Evolutionary conservation across 2,329 filamentous ascomycete genomes (phyloP).

Genomic region (Stachybotrys echinatus): DNA sequence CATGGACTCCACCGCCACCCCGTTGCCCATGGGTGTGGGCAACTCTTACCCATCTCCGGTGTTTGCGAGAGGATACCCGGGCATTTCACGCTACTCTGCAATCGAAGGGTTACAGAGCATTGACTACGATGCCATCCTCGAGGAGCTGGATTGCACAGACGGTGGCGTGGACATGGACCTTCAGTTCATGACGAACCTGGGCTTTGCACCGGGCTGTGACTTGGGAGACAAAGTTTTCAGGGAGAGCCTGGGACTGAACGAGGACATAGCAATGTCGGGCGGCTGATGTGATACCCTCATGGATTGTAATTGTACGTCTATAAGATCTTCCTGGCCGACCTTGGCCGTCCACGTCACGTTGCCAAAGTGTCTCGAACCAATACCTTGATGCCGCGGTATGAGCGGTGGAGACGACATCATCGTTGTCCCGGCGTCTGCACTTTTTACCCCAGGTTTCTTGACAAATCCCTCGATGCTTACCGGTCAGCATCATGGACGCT

Average conservation of each 20-base stretch:
- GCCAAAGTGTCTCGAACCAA: neutral
- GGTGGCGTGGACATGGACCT: conserved; percentile 45
- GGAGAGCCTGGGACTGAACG: conserved; percentile 30
- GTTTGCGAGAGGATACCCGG: conserved; percentile 2
- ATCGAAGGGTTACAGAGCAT: conserved; percentile 15
- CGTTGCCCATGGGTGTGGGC: neutral
- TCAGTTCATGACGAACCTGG: conserved; percentile 63
- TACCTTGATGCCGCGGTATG: neutral
- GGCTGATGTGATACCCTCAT: neutral
- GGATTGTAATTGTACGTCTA: neutral
- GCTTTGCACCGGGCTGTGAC: conserved; percentile 58
- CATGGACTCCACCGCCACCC: neutral
- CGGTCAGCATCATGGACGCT: neutral
- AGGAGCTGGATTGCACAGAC: conserved; percentile 44
- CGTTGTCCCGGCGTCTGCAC: no score
- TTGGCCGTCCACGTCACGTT: neutral
- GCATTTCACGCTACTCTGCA: conserved; percentile 8
- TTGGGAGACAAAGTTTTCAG: conserved; percentile 44
- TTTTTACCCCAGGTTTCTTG: neutral
- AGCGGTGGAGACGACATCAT: no score
- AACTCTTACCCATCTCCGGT: neutral
- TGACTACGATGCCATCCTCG: conserved; percentile 48
- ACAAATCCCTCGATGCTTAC: neutral
- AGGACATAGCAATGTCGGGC: conserved; percentile 8
- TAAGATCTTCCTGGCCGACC: neutral